Percentiles rank a stretch among this genome's conserved stretches.
These are phyloP conservation scores for Hemisphaericaspora nanyangensis DNA, from an alignment of 805 yeast genomes.

Conservation along the genomic window DNA sequence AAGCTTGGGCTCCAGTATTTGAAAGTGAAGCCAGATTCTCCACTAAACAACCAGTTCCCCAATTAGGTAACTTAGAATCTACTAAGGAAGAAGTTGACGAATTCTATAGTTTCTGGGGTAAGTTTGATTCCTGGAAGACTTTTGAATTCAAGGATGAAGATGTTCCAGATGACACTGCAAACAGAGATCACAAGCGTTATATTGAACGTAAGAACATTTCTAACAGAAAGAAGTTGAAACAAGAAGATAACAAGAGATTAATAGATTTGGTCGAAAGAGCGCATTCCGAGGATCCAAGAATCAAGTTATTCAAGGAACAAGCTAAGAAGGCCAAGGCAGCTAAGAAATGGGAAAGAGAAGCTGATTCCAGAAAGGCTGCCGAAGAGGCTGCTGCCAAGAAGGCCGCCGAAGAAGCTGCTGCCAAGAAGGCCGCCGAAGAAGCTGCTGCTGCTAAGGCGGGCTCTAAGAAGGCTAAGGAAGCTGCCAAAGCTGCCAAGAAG, in stretches of 20 bases:
- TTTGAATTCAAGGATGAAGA: slow-evolving; percentile 98
- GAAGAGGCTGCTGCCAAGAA: slow-evolving; percentile 83
- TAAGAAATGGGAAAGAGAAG: slow-evolving; percentile 96
- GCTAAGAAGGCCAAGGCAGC: slow-evolving; percentile 94
- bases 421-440: slow-evolving; percentile 71
- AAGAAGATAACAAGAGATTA: slow-evolving; percentile 90
- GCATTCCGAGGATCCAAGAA: slow-evolving; percentile 88
- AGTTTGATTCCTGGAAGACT: slow-evolving; percentile 96
- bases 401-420: slow-evolving; percentile 83
- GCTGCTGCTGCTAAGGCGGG: slow-evolving; percentile 57
- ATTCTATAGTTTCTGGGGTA: slow-evolving; percentile 90
- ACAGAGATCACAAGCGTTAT: slow-evolving; percentile 99
- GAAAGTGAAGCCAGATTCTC: slow-evolving; percentile 90
- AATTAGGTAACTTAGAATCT: slow-evolving; percentile 63
- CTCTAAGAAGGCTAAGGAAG: slow-evolving; percentile 83
- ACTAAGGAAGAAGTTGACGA: slow-evolving; percentile 80
- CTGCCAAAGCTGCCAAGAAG: slow-evolving; percentile 97
- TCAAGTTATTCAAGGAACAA: slow-evolving; percentile 85
- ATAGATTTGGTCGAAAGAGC: slow-evolving; percentile 87
- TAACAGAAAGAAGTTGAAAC: slow-evolving; percentile 95
- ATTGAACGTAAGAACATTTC: slow-evolving; percentile 96
- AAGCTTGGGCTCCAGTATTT: slow-evolving; percentile 90
- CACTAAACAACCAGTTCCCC: slow-evolving; percentile 84
- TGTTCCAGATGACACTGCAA: slow-evolving; percentile 97
- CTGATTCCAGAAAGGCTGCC: slow-evolving; percentile 95